Evolutionary conservation across 2,329 filamentous ascomycete genomes (phyloP).

Genomic region (Emergomyces pasteurianus): DNA sequence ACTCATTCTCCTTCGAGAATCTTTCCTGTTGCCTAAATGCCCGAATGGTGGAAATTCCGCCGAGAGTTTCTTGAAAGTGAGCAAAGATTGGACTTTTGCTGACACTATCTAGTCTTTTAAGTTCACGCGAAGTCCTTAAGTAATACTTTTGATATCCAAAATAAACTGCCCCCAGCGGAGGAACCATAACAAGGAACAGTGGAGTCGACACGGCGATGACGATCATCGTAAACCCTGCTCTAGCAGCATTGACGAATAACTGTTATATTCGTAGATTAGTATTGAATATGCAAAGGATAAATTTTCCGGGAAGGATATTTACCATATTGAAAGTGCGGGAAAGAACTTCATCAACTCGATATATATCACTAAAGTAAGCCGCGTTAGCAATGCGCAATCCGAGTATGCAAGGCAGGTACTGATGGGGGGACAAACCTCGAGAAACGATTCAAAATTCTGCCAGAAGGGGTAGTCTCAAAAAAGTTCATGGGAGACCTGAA

Average conservation of each 20-base stretch:
- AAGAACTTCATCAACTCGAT: conserved; percentile 75
- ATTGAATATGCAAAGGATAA: neutral
- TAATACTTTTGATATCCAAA: conserved; percentile 96
- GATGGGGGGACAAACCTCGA: conserved; percentile 52
- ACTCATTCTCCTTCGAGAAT: conserved; percentile 90
- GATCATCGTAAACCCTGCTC: conserved; percentile 69
- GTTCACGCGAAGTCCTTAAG: conserved; percentile 83
- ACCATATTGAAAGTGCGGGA: conserved; percentile 96
- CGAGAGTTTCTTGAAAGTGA: conserved; percentile 94
- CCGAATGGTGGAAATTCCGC: conserved; percentile 87
- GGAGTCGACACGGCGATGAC: conserved; percentile 78
- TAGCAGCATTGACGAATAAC: conserved; percentile 63
- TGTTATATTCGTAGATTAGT: conserved; percentile 13
- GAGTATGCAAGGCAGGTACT: neutral
- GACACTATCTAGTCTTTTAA: conserved; percentile 91
- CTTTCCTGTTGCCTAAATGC: conserved; percentile 81
- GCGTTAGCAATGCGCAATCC: neutral
- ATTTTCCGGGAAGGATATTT: conserved; percentile 15
- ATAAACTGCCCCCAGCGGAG: conserved; percentile 72
- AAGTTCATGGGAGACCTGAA: conserved; percentile 98
- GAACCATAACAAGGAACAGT: conserved; percentile 63
- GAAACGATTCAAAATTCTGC: conserved; percentile 93
- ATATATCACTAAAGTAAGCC: conserved; percentile 36
- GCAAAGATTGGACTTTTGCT: conserved; percentile 94
- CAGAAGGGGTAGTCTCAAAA: conserved; percentile 92